These are phyloP conservation scores for Adansonia grandidieri DNA, from an alignment of 441 rosid genomes.

Conservation along the genomic window DNA sequence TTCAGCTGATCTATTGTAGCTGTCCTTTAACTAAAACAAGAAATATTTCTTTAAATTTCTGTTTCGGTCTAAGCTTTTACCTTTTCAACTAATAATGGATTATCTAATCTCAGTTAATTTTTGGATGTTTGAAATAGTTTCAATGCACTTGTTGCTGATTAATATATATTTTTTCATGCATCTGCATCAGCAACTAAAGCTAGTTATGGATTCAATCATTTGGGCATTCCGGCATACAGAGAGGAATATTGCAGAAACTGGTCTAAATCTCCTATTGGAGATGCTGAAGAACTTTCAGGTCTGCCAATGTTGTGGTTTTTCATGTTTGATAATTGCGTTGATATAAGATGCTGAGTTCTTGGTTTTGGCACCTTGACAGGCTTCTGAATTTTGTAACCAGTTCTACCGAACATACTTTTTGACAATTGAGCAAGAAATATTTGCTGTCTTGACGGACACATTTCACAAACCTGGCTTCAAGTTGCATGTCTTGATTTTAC, in stretches of 20 bases:
- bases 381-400: slow-evolving; percentile 76
- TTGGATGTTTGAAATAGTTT: background rate
- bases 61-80: background rate
- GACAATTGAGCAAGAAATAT: slow-evolving; percentile 93
- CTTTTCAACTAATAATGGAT: background rate
- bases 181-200: slow-evolving; percentile 82
- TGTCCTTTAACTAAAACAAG: slow-evolving; percentile 1
- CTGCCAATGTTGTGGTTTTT: slow-evolving; percentile 27
- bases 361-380: slow-evolving; percentile 46
- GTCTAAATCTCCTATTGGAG: slow-evolving; percentile 86
- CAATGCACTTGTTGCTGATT: background rate
- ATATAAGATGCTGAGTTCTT: slow-evolving; percentile 28
- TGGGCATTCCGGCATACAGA: slow-evolving; percentile 99
- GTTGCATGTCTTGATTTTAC: slow-evolving; percentile 90
- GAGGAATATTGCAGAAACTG: slow-evolving; percentile 98
- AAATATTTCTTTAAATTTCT: slow-evolving; percentile 5
- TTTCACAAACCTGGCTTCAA: slow-evolving; percentile 99
- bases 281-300: slow-evolving; percentile 99
- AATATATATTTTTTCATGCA: slow-evolving; percentile 14
- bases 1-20: background rate
- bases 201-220: slow-evolving; percentile 98
- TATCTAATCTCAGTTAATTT: background rate
- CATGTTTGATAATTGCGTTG: slow-evolving; percentile 5
- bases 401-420: slow-evolving; percentile 69
- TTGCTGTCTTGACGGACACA: slow-evolving; percentile 95